Conservation (phyloP, 805 yeast genomes). For the Teunomyces funiuensis region DNA sequence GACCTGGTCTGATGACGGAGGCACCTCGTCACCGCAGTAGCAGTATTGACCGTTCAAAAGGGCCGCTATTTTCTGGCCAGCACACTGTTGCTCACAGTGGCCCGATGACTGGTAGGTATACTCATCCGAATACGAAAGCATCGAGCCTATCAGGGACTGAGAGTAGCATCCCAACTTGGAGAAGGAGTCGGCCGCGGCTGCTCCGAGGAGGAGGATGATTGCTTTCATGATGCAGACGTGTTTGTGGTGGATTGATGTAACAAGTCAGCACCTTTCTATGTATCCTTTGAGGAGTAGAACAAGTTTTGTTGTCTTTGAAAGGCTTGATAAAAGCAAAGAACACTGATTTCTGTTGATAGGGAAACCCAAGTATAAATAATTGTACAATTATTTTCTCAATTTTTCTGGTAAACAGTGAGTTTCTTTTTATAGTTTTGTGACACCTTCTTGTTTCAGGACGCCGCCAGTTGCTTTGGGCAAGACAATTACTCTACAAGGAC, state of each 20-base stretch:
- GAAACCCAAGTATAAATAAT: constrained; percentile 2
- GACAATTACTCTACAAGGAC: constrained; percentile 1
- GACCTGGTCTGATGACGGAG: constrained; percentile 20
- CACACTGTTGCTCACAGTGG: constrained; percentile 55
- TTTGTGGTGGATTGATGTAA: too few species aligned
- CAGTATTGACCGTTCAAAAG: constrained; percentile 53
- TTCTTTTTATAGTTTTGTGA: constrained; percentile 5
- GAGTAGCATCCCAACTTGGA: constrained; percentile 23
- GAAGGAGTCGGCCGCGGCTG: constrained; percentile 10
- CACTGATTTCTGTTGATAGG: background rate
- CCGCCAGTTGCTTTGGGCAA: constrained; percentile 3
- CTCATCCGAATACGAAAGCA: constrained; percentile 31
- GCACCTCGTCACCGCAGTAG: constrained; percentile 60
- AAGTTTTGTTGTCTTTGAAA: too few species aligned
- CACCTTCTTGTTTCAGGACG: constrained; percentile 5
- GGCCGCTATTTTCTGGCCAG: constrained; percentile 38
- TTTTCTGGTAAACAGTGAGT: constrained; percentile 3
- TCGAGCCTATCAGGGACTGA: constrained; percentile 9
- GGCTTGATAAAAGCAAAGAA: too few species aligned
- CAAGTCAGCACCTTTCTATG: too few species aligned
- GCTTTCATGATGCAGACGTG: constrained; percentile 7
- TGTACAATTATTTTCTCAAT: constrained; percentile 2
- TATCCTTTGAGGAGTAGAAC: too few species aligned
- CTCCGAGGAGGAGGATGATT: constrained; percentile 4
- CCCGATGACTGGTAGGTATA: constrained; percentile 60